Evolutionary conservation across 1,284 basidiomycete species (phyloP).

Genomic region (Mixia osmundae): DNA sequence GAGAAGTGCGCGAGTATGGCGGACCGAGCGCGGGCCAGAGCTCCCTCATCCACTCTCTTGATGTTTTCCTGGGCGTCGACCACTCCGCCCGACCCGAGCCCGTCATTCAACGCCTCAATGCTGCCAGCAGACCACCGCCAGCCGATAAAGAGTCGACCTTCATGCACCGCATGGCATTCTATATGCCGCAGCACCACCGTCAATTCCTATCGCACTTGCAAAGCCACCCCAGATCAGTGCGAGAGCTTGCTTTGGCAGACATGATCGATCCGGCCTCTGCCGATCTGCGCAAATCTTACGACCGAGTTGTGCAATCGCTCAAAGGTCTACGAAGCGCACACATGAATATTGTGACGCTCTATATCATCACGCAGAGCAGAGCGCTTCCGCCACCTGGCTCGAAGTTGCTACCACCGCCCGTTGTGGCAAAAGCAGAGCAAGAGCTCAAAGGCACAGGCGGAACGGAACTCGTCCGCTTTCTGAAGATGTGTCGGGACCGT

Average conservation of each 20-base stretch:
- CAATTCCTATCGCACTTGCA: constrained; percentile 59
- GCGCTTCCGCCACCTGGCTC: constrained; percentile 18
- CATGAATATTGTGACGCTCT: constrained; percentile 9
- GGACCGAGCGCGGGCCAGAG: constrained; percentile 83
- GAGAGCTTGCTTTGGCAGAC: constrained; percentile 22
- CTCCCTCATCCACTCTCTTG: constrained; percentile 64
- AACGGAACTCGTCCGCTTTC: constrained; percentile 51
- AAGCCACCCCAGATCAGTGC: constrained; percentile 29
- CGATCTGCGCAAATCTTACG: constrained; percentile 15
- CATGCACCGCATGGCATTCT: constrained; percentile 54
- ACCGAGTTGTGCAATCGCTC: constrained; percentile 9
- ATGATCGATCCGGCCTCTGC: constrained; percentile 8
- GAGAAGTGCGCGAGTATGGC: constrained; percentile 35
- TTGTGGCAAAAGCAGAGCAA: constrained; percentile 27
- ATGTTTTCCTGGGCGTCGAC: constrained; percentile 68
- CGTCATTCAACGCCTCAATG: constrained; percentile 63
- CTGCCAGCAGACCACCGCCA: constrained; percentile 22
- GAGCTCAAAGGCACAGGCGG: constrained; percentile 63
- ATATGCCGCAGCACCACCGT: constrained; percentile 82
- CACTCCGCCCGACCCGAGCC: constrained; percentile 25
- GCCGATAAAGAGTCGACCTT: constrained; percentile 29
- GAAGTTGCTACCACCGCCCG: constrained; percentile 19
- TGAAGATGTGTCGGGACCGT: constrained; percentile 52
- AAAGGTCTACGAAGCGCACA: constrained; percentile 13
- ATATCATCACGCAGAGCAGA: constrained; percentile 15